These are phyloP conservation scores for Trichoderma reesei DNA, from an alignment of 495 filamentous ascomycete species.

Conservation along the genomic window DNA sequence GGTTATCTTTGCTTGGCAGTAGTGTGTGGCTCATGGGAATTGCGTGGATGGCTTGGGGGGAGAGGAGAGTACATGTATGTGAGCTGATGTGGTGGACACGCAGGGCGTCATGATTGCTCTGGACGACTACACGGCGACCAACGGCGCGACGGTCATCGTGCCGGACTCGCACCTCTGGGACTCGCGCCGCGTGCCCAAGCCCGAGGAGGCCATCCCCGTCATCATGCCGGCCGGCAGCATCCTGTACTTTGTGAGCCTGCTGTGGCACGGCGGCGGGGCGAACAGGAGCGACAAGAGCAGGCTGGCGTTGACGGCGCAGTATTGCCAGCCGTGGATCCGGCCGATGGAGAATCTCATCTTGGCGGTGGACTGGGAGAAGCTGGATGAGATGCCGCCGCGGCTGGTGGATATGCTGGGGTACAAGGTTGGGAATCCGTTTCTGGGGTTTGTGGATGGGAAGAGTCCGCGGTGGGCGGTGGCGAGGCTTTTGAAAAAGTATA, in stretches of 20 bases:
- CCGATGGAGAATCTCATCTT: neutral
- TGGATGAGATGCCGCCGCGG: neutral
- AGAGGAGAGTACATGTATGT: neutral
- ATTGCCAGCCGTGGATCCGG: constrained; percentile 7
- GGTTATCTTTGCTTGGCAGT: no score
- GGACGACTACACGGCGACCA: neutral
- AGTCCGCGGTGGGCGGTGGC: neutral
- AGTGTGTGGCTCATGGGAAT: no score
- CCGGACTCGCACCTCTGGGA: neutral
- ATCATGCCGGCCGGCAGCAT: constrained; percentile 4
- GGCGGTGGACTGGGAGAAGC: constrained; percentile 7
- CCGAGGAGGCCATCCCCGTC: neutral
- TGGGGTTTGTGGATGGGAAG: neutral
- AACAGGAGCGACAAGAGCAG: neutral
- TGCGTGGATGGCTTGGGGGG: no score
- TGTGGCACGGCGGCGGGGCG: constrained; percentile 3
- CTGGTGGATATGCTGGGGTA: constrained; percentile 1
- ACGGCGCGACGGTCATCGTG: neutral
- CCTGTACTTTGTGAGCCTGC: neutral
- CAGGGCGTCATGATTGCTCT: constrained; percentile 6
- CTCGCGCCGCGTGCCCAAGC: neutral
- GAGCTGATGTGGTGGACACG: neutral
- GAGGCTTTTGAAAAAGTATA: neutral
- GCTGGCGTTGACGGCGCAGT: neutral
- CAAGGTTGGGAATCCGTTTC: constrained; percentile 1